Base-by-base conservation (phyloP, 2,329 filamentous ascomycete species). In the Nigrospora sphaerica region DNA sequence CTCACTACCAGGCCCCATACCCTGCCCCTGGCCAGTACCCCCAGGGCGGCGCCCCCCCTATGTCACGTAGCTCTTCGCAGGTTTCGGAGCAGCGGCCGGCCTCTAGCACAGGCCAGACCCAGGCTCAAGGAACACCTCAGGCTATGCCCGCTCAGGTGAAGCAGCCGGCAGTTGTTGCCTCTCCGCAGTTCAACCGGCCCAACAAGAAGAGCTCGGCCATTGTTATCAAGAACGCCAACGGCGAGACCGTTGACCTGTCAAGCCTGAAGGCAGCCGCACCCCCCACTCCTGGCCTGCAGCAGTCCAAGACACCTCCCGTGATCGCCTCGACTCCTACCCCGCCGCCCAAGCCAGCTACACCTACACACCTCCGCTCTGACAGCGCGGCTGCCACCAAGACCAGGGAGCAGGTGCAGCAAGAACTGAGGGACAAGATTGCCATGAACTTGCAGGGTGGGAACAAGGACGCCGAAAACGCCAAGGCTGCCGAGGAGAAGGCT, bases 61-160 rank as follows among this genome's bases (percentile, higher is more conserved):
- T 95, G 85, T 93, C 91, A 2, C 85, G 91, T 56, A 90, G 81
- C 50, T 80, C 86, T 2, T 95, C 89, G 2, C 87, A 93, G 65
- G 77, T 86, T 46, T 87, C 87, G n/a, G 53, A 60, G 39, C 50
- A 83, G 58, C 71, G 80, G 41, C 74, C 67, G 57, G 77, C 77
- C 34, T 75, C 83, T 23, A 86, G 88, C 67, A 87, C 72, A 64
- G 81, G 62, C 69, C 86, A 80, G 62, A 67, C 70, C 67, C 65
- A 83, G 66, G 71, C 66, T 19, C 74, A 81, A 33, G 80, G 79
- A 51, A 75, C 77, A 6, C 71, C 80, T 4, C 77, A 80, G 54
- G 82, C 84, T 51, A 76, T 84, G 50, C 79, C 80, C 49, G 83
- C 85, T 11, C 73, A 77, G 54, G 60, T 69, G 10, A 78, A 72